Conservation (phyloP, 192 early-diverging fungal species). For the Haplosporangium gracile region DNA sequence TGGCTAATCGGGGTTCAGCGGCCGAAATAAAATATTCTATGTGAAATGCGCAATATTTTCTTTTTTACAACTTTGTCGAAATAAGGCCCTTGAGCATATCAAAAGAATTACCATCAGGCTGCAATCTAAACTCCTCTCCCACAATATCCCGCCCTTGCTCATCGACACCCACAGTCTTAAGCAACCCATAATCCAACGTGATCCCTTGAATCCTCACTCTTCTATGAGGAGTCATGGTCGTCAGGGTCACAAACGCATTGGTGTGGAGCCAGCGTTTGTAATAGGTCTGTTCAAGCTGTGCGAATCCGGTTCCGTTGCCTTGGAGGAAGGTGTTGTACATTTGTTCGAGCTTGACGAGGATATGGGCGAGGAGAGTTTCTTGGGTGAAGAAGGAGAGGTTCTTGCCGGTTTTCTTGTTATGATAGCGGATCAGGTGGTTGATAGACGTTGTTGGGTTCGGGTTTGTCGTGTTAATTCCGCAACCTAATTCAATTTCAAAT, state of each 20-base stretch:
- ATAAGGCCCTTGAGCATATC: constrained; percentile 97
- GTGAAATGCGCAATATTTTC: too few species aligned
- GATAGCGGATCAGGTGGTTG: constrained; percentile 80
- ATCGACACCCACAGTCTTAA: constrained; percentile 74
- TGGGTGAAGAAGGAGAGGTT: constrained; percentile 69
- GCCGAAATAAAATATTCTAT: too few species aligned
- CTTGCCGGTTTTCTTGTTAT: constrained; percentile 65
- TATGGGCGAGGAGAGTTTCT: constrained; percentile 75
- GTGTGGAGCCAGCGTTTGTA: constrained; percentile 91
- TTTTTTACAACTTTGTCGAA: constrained; percentile 69
- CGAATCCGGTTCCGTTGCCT: constrained; percentile 68
- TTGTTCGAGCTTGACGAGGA: constrained; percentile 80
- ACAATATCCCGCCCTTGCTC: constrained; percentile 53
- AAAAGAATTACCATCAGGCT: constrained; percentile 98
- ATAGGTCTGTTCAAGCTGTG: constrained; percentile 82
- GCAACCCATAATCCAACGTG: constrained; percentile 77
- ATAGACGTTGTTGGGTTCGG: constrained; percentile 86
- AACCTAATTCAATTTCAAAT: constrained; percentile 60
- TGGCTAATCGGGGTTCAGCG: too few species aligned
- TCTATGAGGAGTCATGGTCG: constrained; percentile 39
- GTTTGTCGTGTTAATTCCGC: constrained; percentile 92
- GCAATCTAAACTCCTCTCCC: constrained; percentile 74
- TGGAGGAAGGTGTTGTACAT: constrained; percentile 81
- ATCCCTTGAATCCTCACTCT: constrained; percentile 82
- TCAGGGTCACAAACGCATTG: constrained; percentile 54